Conservation (phyloP, 169 alveolate species). For the Sarcocystis neurona region DNA sequence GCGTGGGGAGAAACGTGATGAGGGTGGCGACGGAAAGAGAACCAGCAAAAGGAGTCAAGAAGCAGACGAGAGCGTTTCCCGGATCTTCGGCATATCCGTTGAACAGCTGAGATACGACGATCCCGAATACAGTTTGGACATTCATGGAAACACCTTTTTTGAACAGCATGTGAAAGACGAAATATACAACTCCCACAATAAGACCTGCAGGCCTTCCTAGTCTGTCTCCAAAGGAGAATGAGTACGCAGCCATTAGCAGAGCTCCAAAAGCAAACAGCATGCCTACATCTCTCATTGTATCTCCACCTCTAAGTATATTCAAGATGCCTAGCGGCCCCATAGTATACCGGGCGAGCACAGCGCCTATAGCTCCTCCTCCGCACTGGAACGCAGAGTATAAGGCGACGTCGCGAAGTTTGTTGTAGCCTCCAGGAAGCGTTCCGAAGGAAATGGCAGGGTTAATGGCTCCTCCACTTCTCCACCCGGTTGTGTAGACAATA, state of each 20-base stretch:
- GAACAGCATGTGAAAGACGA: neutral
- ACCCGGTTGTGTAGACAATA: neutral
- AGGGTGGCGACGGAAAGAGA: neutral
- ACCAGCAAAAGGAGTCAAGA: neutral
- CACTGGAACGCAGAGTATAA: constrained; percentile 5
- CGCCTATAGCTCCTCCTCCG: constrained; percentile 24
- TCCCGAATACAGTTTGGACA: constrained; percentile 17
- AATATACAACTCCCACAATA: neutral
- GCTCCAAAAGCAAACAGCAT: neutral
- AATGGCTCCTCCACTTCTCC: constrained; percentile 31
- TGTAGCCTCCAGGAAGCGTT: neutral
- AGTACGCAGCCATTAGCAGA: constrained; percentile 25
- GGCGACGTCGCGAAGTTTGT: neutral
- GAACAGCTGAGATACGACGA: constrained; percentile 18
- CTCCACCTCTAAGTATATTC: neutral
- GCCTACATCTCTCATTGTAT: neutral
- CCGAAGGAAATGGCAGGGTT: constrained; percentile 22
- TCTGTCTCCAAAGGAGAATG: constrained; percentile 5
- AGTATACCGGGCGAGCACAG: constrained; percentile 31
- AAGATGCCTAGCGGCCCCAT: constrained; percentile 18
- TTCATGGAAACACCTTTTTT: neutral
- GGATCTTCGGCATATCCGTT: constrained; percentile 16
- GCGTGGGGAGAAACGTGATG: neutral
- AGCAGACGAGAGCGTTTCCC: constrained; percentile 2
- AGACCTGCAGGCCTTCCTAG: constrained; percentile 19